Evolutionary conservation across 2,329 filamentous ascomycete species (phyloP).

Genomic region (Fusarium udum): DNA sequence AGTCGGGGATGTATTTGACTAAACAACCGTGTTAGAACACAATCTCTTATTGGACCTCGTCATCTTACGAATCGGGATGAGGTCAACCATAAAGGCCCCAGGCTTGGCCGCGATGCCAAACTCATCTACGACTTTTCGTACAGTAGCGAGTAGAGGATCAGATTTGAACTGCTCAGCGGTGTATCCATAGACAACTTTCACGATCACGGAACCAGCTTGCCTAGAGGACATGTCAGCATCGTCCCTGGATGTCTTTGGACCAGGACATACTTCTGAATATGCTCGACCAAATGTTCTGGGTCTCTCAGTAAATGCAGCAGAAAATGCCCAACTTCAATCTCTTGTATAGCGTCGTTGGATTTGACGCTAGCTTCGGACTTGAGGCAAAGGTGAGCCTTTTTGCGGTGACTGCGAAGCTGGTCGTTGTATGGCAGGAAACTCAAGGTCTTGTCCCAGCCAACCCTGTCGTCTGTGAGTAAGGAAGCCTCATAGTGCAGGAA

Average conservation of each 20-base stretch:
- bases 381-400: constrained; percentile 54
- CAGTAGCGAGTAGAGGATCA: constrained; percentile 24
- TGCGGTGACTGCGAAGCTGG: constrained; percentile 54
- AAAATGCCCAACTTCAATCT: constrained; percentile 49
- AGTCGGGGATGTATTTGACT: constrained; percentile 20
- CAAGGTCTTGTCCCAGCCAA: constrained; percentile 46
- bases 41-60: fast-evolving
- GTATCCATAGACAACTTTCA: constrained; percentile 34
- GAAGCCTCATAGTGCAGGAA: fast-evolving
- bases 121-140: constrained; percentile 23
- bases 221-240: background rate
- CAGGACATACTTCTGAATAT: constrained; percentile 52
- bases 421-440: constrained; percentile 50
- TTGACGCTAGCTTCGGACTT: constrained; percentile 52
- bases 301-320: constrained; percentile 46
- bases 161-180: constrained; percentile 14
- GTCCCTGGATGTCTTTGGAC: fast-evolving
- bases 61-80: background rate
- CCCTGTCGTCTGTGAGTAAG: background rate
- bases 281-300: constrained; percentile 50
- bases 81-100: constrained; percentile 29
- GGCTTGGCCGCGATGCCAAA: constrained; percentile 26
- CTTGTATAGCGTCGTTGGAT: constrained; percentile 53
- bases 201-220: constrained; percentile 23
- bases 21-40: fast-evolving